These are phyloP conservation scores for Daldinia eschscholtzii DNA, from an alignment of 2,329 filamentous ascomycete species.

Conservation along the genomic window DNA sequence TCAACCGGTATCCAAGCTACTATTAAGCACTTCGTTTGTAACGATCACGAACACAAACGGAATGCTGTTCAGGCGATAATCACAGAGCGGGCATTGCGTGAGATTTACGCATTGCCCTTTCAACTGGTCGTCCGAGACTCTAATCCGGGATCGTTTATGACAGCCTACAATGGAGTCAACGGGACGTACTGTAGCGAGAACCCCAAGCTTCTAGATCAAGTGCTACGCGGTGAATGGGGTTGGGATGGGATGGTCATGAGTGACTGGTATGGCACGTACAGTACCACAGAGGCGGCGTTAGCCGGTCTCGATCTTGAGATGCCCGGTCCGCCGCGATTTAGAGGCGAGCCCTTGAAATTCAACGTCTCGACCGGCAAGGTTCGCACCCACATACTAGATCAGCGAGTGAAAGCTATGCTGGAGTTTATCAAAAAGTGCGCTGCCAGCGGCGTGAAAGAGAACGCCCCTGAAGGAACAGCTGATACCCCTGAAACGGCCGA, in stretches of 20 bases:
- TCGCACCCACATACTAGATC: constrained; percentile 65
- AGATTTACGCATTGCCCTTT: constrained; percentile 71
- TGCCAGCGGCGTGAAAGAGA: constrained; percentile 66
- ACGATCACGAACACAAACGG: constrained; percentile 71
- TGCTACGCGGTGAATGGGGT: constrained; percentile 69
- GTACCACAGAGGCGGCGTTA: constrained; percentile 62
- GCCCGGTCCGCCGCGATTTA: constrained; percentile 67
- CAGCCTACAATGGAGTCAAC: constrained; percentile 70
- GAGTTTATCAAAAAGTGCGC: constrained; percentile 70
- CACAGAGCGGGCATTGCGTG: constrained; percentile 67
- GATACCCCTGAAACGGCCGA: constrained; percentile 73
- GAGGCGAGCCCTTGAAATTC: constrained; percentile 65
- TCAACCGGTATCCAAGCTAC: constrained; percentile 68
- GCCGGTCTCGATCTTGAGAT: constrained; percentile 71
- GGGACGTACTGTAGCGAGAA: constrained; percentile 69
- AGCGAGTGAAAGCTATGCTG: constrained; percentile 69
- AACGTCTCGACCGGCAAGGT: constrained; percentile 69
- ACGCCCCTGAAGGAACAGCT: constrained; percentile 64
- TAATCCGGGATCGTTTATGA: constrained; percentile 68
- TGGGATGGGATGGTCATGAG: constrained; percentile 70
- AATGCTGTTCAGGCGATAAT: constrained; percentile 68
- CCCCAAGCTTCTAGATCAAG: constrained; percentile 61
- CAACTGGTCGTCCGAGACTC: constrained; percentile 67
- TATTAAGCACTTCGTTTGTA: constrained; percentile 72
- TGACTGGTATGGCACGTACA: constrained; percentile 71